Percentiles rank a stretch among this genome's conserved stretches.
Conservation (phyloP, 1,139 yeast genomes). For the Pneumocystis carinii region DNA sequence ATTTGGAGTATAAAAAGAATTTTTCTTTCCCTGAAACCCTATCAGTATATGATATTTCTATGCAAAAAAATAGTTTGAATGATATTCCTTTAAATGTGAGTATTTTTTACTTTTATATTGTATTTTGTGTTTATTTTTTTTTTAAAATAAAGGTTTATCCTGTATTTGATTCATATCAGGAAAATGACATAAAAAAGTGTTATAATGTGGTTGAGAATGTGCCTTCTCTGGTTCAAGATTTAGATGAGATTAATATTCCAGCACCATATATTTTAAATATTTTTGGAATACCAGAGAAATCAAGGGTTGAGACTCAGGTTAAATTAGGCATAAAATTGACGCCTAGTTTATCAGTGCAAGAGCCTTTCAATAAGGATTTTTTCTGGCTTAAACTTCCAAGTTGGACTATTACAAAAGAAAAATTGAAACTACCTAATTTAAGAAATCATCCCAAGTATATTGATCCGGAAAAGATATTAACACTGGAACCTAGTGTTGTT, state of each 20-base stretch:
- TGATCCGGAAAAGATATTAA: constrained; percentile 20
- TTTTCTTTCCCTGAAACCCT: not conserved
- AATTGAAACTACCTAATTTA: constrained; percentile 28
- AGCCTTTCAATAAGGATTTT: constrained; percentile 14
- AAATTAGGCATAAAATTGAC: constrained; percentile 53
- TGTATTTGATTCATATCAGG: not conserved
- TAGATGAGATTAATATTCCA: not conserved
- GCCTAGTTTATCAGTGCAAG: constrained; percentile 42
- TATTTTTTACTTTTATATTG: not conserved
- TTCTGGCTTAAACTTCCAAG: constrained; percentile 58
- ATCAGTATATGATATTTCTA: not conserved
- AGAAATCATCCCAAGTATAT: constrained; percentile 33
- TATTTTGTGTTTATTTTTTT: not conserved
- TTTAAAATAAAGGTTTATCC: not conserved
- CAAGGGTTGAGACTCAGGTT: constrained; percentile 91
- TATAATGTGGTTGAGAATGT: not conserved
- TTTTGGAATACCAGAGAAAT: constrained; percentile 50
- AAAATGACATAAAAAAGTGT: not conserved
- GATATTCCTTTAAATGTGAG: not conserved
- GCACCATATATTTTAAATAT: constrained; percentile 36
- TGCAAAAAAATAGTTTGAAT: not conserved
- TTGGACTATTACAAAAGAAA: constrained; percentile 75
- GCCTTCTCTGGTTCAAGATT: not conserved
- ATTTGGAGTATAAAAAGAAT: not conserved
- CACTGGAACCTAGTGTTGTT: constrained; percentile 28